Percentiles rank a stretch among this genome's conserved stretches.
phyloP scores from a whole-genome alignment of 345 rosid genomes.

The Citrus hindsii region DNA sequence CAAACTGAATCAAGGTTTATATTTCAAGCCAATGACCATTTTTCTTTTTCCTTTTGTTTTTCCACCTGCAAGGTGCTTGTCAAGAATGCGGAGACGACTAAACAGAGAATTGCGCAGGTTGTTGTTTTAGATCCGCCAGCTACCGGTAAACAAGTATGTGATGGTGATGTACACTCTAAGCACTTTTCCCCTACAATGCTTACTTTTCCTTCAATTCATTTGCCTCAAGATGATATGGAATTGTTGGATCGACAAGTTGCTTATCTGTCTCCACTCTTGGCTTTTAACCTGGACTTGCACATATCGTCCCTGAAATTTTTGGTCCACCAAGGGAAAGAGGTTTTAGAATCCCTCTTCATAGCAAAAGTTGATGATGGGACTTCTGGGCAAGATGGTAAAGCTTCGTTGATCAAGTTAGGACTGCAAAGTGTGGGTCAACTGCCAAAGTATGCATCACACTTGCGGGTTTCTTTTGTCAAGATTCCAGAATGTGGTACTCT shows the following conservation, averaged over 20 bases:
- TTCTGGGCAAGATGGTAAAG: conserved; percentile 23
- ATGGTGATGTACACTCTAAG: conserved; percentile 15
- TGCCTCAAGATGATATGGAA: conserved; percentile 23
- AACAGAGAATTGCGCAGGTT: conserved; percentile 59
- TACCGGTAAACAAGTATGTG: conserved; percentile 13
- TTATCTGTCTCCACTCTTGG: conserved; percentile 75
- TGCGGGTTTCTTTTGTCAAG: conserved; percentile 83
- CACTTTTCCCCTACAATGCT: conserved; percentile 37
- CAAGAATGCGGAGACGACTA: conserved; percentile 49
- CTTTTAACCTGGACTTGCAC: conserved; percentile 83
- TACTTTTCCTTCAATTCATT: conserved; percentile 53
- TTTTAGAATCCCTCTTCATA: conserved; percentile 54
- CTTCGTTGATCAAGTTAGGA: conserved; percentile 40
- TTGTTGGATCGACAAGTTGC: conserved; percentile 53
- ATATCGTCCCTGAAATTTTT: conserved; percentile 64
- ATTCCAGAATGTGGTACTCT: conserved; percentile 88
- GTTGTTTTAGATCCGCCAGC: conserved; percentile 81
- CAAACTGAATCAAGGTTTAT: not conserved
- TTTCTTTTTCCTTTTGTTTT: not conserved
- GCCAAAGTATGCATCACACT: conserved; percentile 82
- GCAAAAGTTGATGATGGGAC: conserved; percentile 40
- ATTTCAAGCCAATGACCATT: not conserved
- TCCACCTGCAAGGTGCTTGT: conserved; percentile 46
- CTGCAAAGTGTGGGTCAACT: conserved; percentile 46
- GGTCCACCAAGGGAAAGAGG: conserved; percentile 53